phyloP scores from a whole-genome alignment of 179 eudicot species.

The Silene noctiflora region DNA sequence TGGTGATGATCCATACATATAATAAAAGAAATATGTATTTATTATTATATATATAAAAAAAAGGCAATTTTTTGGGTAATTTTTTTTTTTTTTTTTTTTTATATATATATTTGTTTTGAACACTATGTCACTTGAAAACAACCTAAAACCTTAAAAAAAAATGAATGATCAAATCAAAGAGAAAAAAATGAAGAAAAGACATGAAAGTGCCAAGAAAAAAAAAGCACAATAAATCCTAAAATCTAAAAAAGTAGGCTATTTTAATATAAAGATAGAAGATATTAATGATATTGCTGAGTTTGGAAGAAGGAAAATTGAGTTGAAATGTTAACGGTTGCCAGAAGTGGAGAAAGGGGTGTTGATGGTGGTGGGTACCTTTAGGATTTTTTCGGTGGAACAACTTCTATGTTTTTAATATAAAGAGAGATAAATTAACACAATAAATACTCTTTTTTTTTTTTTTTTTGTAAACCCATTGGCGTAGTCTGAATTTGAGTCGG shows the following conservation, averaged over 20 bases:
- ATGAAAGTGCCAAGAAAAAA: neutral
- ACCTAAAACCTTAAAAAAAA: slow-evolving; percentile 15
- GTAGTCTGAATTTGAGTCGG: no score
- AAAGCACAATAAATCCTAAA: neutral
- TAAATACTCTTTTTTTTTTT: no score
- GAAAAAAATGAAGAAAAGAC: neutral
- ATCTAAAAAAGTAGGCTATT: slow-evolving; percentile 15
- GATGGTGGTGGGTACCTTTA: slow-evolving; percentile 26
- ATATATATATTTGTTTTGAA: neutral
- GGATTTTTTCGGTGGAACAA: slow-evolving; percentile 33
- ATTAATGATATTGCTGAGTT: slow-evolving; percentile 14
- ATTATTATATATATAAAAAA: neutral
- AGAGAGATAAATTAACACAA: neutral
- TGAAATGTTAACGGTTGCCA: slow-evolving; percentile 42
- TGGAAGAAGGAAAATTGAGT: slow-evolving; percentile 26
- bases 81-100: neutral
- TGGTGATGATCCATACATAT: slow-evolving; percentile 24
- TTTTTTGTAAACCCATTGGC: no score
- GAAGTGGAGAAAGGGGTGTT: slow-evolving; percentile 28
- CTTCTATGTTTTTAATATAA: slow-evolving; percentile 17
- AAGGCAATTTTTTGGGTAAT: neutral
- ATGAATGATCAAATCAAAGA: neutral
- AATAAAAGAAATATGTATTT: neutral
- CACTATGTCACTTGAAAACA: slow-evolving; percentile 16
- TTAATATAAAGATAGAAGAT: slow-evolving; percentile 12